Evolutionary conservation across 2,329 filamentous ascomycete genomes (phyloP), one percentile per base, ranked within the genome.

Genomic region (Biscogniauxia marginata): DNA sequence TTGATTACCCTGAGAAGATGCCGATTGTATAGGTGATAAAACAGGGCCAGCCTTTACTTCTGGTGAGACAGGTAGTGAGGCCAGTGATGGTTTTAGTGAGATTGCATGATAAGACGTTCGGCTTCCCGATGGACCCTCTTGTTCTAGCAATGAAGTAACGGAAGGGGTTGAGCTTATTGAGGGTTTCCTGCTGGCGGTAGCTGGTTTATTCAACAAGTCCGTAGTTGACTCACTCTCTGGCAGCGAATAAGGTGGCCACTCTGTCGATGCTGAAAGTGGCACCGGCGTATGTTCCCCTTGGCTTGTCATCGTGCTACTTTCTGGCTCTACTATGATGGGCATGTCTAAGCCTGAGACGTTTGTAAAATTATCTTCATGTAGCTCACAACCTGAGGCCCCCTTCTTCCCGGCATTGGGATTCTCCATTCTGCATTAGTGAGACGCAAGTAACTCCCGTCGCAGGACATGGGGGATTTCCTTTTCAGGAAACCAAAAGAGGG

Each of bases 131-230:
- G 49, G 20, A 43, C 47, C 45, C n/a, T 58, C 59, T 44, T 56
- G 47, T 8, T 57, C 58, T 21, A 59, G 47, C 19, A 61, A 51
- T 18, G 64, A 67, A 30, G 52, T 54, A 21, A 50, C 39, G 13
- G 64, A 65, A 1, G 61, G 58, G n/a, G 50, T 54, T 46, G 66
- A 66, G 46, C 57, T 53, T 49, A 66, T 58, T 23, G 65, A 65
- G 7, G 57, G 55, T 30, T 53, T 55, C 49, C 51, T 60, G 2
- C 65, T 65, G 55, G 58, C 53, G 19, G 65, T 61, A 51, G 61
- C 65, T 16, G 62, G 56, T 5, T 58, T 58, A 22, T 52, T 52
- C 45, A 67, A 48, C 22, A 66, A 60, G 18, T 63, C 51, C 51
- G 61, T 67, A 3, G 56, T 60, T 3, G 64, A 66, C 3, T 62